These are phyloP conservation scores for Fusarium anthophilum DNA, from an alignment of 2,329 filamentous ascomycete genomes.

Conservation along the genomic window DNA sequence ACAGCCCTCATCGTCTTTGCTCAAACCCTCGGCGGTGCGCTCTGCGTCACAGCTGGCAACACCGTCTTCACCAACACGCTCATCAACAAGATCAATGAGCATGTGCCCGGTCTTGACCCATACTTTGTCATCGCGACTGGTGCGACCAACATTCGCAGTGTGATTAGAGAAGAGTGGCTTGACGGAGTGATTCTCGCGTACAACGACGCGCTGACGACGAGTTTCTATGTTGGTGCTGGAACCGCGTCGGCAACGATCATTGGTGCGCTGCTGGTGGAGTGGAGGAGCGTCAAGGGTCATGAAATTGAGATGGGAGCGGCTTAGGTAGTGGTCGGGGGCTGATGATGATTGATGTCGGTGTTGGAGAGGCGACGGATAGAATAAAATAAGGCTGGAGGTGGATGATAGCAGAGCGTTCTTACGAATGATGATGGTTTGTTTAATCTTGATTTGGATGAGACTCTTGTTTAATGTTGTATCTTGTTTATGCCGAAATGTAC, in stretches of 20 bases:
- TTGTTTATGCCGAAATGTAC: neutral
- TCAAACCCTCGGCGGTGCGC: slow-evolving; percentile 52
- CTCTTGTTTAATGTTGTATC: neutral
- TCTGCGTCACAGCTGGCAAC: slow-evolving; percentile 61
- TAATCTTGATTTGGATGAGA: neutral
- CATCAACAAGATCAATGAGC: slow-evolving; percentile 48
- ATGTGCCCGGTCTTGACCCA: slow-evolving; percentile 49
- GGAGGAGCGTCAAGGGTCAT: slow-evolving; percentile 67
- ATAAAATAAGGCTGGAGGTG: neutral
- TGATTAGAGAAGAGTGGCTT: slow-evolving; percentile 44
- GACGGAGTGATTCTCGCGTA: slow-evolving; percentile 53
- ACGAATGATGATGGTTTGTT: neutral
- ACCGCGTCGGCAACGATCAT: slow-evolving; percentile 56
- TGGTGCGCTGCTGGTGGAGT: slow-evolving; percentile 57
- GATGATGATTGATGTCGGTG: neutral
- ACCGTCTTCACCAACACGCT: slow-evolving; percentile 61
- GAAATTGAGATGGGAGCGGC: slow-evolving; percentile 49
- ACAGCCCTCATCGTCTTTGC: slow-evolving; percentile 48
- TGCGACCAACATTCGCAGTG: slow-evolving; percentile 49
- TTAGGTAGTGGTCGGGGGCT: slow-evolving; percentile 4
- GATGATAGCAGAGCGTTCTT: neutral
- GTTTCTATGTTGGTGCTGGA: slow-evolving; percentile 56
- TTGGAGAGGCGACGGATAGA: neutral
- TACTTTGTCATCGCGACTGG: slow-evolving; percentile 46
- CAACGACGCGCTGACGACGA: slow-evolving; percentile 54